These are phyloP conservation scores for Ustilago tritici DNA, from an alignment of 1,284 basidiomycete genomes.

Conservation along the genomic window DNA sequence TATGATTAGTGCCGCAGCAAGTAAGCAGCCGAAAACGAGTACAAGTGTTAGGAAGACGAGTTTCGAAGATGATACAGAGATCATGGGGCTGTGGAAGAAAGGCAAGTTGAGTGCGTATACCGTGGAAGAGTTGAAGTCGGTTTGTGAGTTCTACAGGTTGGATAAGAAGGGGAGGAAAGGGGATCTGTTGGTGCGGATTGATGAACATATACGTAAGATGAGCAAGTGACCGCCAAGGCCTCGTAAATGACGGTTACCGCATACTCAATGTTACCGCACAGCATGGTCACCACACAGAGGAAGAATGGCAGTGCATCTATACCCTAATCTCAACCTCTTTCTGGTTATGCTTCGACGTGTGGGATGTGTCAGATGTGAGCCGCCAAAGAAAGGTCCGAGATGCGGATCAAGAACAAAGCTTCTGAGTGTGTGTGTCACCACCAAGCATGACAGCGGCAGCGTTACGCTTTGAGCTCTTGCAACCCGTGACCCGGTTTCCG, in stretches of 20 bases:
- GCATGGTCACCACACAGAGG: neutral
- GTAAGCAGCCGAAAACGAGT: slow-evolving; percentile 29
- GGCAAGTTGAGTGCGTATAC: slow-evolving; percentile 54
- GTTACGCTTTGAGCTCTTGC: neutral
- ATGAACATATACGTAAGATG: slow-evolving; percentile 42
- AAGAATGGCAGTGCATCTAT: neutral
- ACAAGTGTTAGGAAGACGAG: slow-evolving; percentile 32
- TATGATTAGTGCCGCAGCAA: slow-evolving; percentile 10
- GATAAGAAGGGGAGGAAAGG: slow-evolving; percentile 60
- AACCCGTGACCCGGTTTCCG: slow-evolving; percentile 1
- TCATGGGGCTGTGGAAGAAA: slow-evolving; percentile 32
- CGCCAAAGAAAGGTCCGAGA: neutral
- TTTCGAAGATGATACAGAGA: slow-evolving; percentile 52
- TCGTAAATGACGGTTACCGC: too few species aligned
- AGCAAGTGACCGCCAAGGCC: neutral
- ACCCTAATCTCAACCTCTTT: neutral
- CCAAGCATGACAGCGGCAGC: neutral
- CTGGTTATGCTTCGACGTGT: neutral
- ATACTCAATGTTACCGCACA: neutral
- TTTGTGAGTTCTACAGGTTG: slow-evolving; percentile 56
- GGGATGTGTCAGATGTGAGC: neutral
- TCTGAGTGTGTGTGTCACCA: neutral
- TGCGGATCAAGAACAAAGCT: neutral
- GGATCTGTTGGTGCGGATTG: slow-evolving; percentile 58
- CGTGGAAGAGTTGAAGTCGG: slow-evolving; percentile 54